Base-by-base conservation (phyloP, 345 rosid species). In the Noccaea caerulescens region DNA sequence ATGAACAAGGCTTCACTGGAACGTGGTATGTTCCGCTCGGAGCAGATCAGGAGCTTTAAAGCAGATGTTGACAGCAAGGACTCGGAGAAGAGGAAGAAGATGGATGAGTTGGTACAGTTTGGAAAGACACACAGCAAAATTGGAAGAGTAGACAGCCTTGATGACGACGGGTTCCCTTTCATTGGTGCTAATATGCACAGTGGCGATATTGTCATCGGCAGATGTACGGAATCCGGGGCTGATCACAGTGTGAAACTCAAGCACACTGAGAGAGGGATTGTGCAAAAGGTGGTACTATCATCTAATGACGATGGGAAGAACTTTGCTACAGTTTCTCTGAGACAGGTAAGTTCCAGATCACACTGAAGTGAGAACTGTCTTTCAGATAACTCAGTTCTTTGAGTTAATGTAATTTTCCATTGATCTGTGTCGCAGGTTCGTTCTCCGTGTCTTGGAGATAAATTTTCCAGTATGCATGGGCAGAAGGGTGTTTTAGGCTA, bases 391-490 rank as follows among this genome's bases (percentile, higher is more conserved):
- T 6, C 27, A 42, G 36, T 32, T 37, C 4, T 63, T 34, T 37
- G 46, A 64, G 45, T 46, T 33, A 33, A 46, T 43, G 41, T 0
- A 23, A 27, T 41, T 30, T 25, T 58, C 45, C 50, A 44, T 49
- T 39, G 67, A 66, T 66, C 46, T 72, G 53, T 34, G 27, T 46
- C 33, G 34, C 56, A 93, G 96, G 87, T 93, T 66, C 91, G 97
- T 25, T 74, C 88, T 33, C 96, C 98, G 0, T 79, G 87, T 76
- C 92, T 87, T 14, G 98, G 98, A 51, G 97, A 93, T 79, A 93
- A 91, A 73, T 90, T 93, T 64, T 92, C 94, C 1, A 90, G 98
- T 80, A 90, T 93, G 97, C 98, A 91, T 71, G 97, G 98, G 57
- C 96, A 91, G 59, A 93, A 93, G 80, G 98, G 97, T 73, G 98